Conservation (phyloP, 805 yeast genomes). For the Nakazawaea peltata region DNA sequence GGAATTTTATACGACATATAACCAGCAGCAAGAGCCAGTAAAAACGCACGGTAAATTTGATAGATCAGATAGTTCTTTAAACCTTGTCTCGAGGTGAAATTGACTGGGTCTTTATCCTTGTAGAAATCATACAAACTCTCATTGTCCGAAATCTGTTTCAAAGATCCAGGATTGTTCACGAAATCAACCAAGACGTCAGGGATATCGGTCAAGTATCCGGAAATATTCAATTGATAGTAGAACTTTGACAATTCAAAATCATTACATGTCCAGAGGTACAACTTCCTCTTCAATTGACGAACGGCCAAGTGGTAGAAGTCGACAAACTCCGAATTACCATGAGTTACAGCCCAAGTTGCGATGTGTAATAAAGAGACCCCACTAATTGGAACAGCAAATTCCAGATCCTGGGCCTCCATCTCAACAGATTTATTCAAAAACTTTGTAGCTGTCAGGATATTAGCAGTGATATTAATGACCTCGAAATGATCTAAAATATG, state of each 20-base stretch:
- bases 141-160: neutral
- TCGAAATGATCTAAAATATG: constrained; percentile 17
- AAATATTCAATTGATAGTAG: constrained; percentile 3
- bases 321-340: constrained; percentile 7
- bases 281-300: constrained; percentile 1
- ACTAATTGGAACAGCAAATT: constrained; percentile 2
- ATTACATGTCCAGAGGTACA: constrained; percentile 10
- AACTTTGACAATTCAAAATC: constrained; percentile 1
- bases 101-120: constrained; percentile 4
- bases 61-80: constrained; percentile 6
- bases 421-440: constrained; percentile 12
- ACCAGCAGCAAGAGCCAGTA: constrained; percentile 2
- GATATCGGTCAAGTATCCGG: constrained; percentile 8
- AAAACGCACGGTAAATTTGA: constrained; percentile 4
- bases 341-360: constrained; percentile 6
- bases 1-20: constrained; percentile 3
- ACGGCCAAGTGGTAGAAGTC: constrained; percentile 5
- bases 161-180: neutral
- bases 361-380: constrained; percentile 6
- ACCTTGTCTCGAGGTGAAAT: constrained; percentile 5
- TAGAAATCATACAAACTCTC: constrained; percentile 6
- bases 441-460: constrained; percentile 14
- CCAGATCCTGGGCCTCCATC: neutral
- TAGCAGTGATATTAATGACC: constrained; percentile 23
- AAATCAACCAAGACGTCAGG: constrained; percentile 2